Evolutionary conservation across 306 rosid genomes (phyloP).

Genomic region (Trifolium dubium): DNA sequence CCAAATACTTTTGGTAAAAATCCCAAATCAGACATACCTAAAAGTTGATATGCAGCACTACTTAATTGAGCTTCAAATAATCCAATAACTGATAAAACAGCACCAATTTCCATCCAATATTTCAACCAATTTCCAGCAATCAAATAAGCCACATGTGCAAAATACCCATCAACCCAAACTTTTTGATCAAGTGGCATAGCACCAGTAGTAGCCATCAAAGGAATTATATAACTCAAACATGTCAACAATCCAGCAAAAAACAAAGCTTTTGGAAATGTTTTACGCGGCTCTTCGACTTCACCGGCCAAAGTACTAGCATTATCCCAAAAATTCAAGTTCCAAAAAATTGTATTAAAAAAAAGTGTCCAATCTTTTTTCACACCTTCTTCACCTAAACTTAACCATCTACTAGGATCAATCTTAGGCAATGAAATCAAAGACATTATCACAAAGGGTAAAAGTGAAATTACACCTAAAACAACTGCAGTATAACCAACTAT

Average conservation of each 20-base stretch:
- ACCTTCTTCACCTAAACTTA: slow-evolving; percentile 50
- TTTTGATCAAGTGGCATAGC: slow-evolving; percentile 49
- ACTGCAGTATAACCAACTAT: slow-evolving; percentile 63
- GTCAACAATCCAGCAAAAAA: slow-evolving; percentile 58
- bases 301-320: slow-evolving; percentile 72
- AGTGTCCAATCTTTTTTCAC: slow-evolving; percentile 57
- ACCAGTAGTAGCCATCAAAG: slow-evolving; percentile 57
- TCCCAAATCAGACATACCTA: slow-evolving; percentile 84
- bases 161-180: slow-evolving; percentile 55
- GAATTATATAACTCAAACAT: slow-evolving; percentile 53
- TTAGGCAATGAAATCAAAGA: slow-evolving; percentile 59
- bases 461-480: slow-evolving; percentile 56
- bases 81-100: slow-evolving; percentile 67
- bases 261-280: slow-evolving; percentile 65
- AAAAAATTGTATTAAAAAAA: slow-evolving; percentile 63
- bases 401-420: slow-evolving; percentile 61
- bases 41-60: slow-evolving; percentile 73
- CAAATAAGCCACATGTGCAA: slow-evolving; percentile 61
- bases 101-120: slow-evolving; percentile 76
- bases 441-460: slow-evolving; percentile 57
- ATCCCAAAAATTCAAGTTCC: slow-evolving; percentile 79
- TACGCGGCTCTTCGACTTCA: slow-evolving; percentile 60
- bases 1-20: slow-evolving; percentile 61
- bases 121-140: slow-evolving; percentile 81
- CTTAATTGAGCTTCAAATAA: slow-evolving; percentile 78